phyloP scores from a whole-genome alignment of 805 yeast species.

The Cyberlindnera lachancei region DNA sequence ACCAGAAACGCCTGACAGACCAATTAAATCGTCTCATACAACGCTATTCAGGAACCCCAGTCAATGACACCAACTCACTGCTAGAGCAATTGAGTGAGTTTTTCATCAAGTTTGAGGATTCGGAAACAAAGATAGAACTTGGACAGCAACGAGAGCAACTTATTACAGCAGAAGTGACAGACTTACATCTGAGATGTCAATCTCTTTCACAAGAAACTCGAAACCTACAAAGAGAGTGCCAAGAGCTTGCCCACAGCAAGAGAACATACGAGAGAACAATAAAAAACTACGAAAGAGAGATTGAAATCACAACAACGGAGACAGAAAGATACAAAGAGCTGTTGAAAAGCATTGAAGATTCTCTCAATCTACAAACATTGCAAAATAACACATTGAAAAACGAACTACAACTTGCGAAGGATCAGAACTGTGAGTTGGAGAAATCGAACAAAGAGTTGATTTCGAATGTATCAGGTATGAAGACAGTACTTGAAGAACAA shows the following conservation, averaged over 20 bases:
- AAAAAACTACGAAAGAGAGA: not conserved
- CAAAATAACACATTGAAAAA: constrained; percentile 1
- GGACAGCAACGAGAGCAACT: no score
- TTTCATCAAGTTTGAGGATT: no score
- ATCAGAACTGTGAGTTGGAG: not conserved
- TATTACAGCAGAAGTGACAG: no score
- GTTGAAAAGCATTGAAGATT: constrained; percentile 7
- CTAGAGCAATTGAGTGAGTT: no score
- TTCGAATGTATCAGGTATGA: constrained; percentile 1
- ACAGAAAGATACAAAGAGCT: constrained; percentile 2
- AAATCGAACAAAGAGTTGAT: not conserved
- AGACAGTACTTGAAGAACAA: constrained; percentile 1
- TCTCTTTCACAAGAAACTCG: no score
- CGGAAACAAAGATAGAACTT: no score
- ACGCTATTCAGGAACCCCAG: no score
- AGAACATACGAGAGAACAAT: not conserved
- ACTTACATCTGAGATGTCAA: no score
- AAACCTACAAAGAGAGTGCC: no score
- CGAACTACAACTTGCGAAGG: not conserved
- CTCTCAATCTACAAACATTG: constrained; percentile 2
- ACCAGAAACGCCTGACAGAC: no score
- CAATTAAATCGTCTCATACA: no score
- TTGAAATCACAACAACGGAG: not conserved
- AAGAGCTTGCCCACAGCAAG: not conserved
- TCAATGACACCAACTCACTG: no score